phyloP scores from a whole-genome alignment of 768 basidiomycete genomes.

The Paxillus rubicundulus region DNA sequence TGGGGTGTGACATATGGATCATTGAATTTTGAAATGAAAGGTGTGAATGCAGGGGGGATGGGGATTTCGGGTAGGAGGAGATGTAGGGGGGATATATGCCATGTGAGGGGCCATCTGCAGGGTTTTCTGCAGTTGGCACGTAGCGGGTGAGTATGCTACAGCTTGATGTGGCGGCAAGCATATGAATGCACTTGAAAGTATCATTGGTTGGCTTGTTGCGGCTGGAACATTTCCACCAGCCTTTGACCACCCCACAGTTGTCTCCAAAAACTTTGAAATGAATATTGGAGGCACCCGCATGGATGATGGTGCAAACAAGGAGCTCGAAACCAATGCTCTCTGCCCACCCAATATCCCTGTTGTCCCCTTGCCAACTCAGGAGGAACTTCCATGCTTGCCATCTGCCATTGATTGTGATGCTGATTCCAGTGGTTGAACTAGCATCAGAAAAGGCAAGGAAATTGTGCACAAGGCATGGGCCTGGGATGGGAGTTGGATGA shows the following conservation, averaged over 20 bases:
- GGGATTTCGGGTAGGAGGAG: neutral
- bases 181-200: conserved; percentile 28
- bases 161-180: neutral
- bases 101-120: conserved; percentile 19
- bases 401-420: conserved; percentile 15
- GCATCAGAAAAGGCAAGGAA: conserved; percentile 41
- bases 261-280: conserved; percentile 15
- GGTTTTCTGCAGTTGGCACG: conserved; percentile 14
- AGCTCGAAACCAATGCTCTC: conserved; percentile 46
- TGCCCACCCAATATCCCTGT: conserved; percentile 44
- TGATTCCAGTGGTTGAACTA: conserved; percentile 36
- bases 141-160: conserved; percentile 17
- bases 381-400: conserved; percentile 33
- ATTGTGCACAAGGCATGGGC: conserved; percentile 24
- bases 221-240: conserved; percentile 36
- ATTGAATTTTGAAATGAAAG: neutral
- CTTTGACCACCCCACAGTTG: conserved; percentile 37
- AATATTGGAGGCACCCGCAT: neutral
- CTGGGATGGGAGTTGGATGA: conserved; percentile 27
- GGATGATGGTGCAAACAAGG: conserved; percentile 24
- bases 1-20: neutral
- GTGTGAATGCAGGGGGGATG: no score
- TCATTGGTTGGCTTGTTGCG: conserved; percentile 23
- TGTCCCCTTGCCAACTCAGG: conserved; percentile 29
- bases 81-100: conserved; percentile 8